These are phyloP conservation scores for Penicillium paneum DNA, from an alignment of 2,329 filamentous ascomycete genomes.

Conservation along the genomic window DNA sequence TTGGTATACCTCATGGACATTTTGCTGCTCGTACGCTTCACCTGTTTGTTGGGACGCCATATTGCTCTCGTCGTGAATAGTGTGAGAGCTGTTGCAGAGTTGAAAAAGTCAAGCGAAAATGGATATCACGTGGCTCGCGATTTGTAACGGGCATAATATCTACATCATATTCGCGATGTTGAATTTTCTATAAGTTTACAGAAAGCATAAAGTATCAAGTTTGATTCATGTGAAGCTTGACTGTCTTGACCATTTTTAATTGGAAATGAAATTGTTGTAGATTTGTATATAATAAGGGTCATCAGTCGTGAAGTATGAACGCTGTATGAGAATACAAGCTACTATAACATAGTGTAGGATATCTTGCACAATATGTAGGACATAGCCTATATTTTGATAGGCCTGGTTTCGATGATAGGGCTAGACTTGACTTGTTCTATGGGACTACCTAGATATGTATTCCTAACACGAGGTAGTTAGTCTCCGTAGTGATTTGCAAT, in stretches of 20 bases:
- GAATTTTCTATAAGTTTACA: not conserved
- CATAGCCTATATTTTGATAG: not conserved
- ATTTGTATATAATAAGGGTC: not conserved
- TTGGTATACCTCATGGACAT: slow-evolving; percentile 88
- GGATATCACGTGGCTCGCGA: slow-evolving; percentile 15
- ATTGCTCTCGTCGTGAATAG: not conserved
- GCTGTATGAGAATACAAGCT: not conserved
- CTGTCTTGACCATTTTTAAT: not conserved
- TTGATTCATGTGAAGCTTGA: not conserved
- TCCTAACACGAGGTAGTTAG: not conserved
- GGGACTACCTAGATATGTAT: not conserved
- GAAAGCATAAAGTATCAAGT: too few relatives aligned
- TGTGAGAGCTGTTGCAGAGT: slow-evolving; percentile 7
- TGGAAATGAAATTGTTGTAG: not conserved
- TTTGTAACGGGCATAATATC: not conserved
- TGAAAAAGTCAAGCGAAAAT: slow-evolving; percentile 12
- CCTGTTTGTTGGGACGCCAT: slow-evolving; percentile 14
- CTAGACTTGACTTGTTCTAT: not conserved
- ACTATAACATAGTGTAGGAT: not conserved
- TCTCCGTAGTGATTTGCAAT: not conserved
- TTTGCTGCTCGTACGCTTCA: slow-evolving; percentile 68
- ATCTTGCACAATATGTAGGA: not conserved
- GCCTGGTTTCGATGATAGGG: too few relatives aligned
- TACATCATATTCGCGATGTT: not conserved
- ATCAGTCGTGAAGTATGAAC: not conserved